A percentile compares a stretch with the other conserved stretches of the same genome.
phyloP scores from a whole-genome alignment of 2,329 filamentous ascomycete species.

The Claviceps sp. region DNA sequence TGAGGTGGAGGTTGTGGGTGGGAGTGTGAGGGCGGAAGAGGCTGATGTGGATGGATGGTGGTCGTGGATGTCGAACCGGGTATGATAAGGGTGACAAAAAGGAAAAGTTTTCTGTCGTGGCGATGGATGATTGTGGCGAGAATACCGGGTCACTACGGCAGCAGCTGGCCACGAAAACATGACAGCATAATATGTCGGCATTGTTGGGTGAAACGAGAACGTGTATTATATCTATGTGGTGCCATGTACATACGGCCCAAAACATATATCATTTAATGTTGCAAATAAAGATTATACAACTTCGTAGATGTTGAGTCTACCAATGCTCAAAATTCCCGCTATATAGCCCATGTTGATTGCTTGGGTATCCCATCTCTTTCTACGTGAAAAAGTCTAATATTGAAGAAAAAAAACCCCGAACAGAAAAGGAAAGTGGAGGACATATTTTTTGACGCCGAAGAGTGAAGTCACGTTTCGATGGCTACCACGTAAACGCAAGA shows the following conservation, averaged over 20 bases:
- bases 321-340: constrained; percentile 5
- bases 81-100: constrained; percentile 28
- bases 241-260: too few relatives aligned
- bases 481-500: too few relatives aligned
- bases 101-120: neutral
- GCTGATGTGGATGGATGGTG: constrained; percentile 77
- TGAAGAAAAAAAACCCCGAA: neutral
- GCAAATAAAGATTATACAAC: neutral
- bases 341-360: constrained; percentile 3
- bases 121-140: neutral
- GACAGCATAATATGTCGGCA: too few relatives aligned
- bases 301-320: constrained; percentile 31
- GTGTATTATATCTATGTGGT: too few relatives aligned
- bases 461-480: too few relatives aligned
- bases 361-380: constrained; percentile 1
- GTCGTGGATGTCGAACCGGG: constrained; percentile 70
- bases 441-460: neutral
- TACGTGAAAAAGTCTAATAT: neutral
- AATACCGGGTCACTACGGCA: too few relatives aligned
- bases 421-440: neutral
- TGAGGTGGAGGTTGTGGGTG: constrained; percentile 62
- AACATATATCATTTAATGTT: too few relatives aligned
- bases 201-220: neutral
- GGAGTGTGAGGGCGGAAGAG: constrained; percentile 53
- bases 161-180: too few relatives aligned